Percentiles rank a stretch among this genome's conserved stretches.
These are phyloP conservation scores for Diaporthe ampelina DNA, from an alignment of 2,329 filamentous ascomycete species.

Conservation along the genomic window DNA sequence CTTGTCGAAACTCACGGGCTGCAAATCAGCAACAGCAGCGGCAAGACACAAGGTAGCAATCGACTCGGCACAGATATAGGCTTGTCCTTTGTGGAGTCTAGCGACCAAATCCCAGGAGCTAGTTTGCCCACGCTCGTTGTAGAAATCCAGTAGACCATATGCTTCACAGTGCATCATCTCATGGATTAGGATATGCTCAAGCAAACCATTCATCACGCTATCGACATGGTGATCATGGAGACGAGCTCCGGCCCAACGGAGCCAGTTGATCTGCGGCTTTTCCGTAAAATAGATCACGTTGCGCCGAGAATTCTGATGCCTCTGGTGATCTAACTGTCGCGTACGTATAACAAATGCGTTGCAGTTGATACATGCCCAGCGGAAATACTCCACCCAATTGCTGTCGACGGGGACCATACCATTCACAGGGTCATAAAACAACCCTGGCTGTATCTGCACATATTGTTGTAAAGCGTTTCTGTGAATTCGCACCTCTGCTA, in stretches of 20 bases:
- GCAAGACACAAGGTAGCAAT: background rate
- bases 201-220: background rate
- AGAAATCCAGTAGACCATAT: background rate
- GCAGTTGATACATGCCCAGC: rapidly evolving
- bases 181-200: background rate
- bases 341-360: background rate
- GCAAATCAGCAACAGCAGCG: background rate
- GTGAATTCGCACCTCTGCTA: background rate
- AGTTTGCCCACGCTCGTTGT: background rate
- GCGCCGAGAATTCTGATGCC: background rate
- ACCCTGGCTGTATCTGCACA: background rate
- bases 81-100: background rate
- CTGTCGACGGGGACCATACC: background rate
- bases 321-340: too few species aligned
- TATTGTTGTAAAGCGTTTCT: background rate
- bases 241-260: rapidly evolving
- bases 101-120: background rate
- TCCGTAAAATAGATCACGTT: background rate
- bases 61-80: background rate
- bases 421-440: background rate
- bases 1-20: background rate
- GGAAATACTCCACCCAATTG: background rate
- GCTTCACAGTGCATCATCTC: background rate
- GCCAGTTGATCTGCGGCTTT: background rate
- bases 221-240: background rate